These are phyloP conservation scores for Xylaria cubensis DNA, from an alignment of 495 filamentous ascomycete species.

Conservation along the genomic window DNA sequence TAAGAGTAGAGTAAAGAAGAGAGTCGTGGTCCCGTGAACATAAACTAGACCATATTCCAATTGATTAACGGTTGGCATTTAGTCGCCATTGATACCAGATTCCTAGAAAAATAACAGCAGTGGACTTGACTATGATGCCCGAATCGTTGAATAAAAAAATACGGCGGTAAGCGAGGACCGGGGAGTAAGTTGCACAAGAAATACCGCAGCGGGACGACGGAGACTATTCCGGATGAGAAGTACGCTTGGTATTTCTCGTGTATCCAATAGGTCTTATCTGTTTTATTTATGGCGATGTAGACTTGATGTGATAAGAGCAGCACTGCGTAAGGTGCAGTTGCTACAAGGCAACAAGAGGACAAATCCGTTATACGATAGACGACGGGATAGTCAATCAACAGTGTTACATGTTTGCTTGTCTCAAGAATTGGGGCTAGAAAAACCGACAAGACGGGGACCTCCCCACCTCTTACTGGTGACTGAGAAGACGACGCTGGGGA, in stretches of 20 bases:
- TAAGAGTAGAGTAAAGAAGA: neutral
- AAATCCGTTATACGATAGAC: neutral
- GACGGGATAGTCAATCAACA: neutral
- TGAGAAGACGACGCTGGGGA: slow-evolving; percentile 28
- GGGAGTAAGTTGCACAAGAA: slow-evolving; percentile 3
- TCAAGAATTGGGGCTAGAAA: neutral
- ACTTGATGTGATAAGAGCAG: neutral
- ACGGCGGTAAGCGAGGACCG: neutral
- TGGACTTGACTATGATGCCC: neutral
- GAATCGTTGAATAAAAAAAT: neutral
- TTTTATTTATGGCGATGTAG: neutral
- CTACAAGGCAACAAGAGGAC: neutral
- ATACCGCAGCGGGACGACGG: slow-evolving; percentile 3
- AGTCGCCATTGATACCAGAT: neutral
- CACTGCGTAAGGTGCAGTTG: neutral
- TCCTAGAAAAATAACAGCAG: neutral
- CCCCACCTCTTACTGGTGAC: slow-evolving; percentile 26
- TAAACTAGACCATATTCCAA: neutral
- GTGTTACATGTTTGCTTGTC: neutral
- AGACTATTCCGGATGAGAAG: slow-evolving; percentile 7
- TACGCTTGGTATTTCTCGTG: neutral
- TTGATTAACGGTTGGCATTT: neutral
- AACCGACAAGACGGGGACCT: slow-evolving; percentile 24
- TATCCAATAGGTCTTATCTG: slow-evolving; percentile 2
- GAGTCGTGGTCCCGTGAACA: neutral